A percentile compares a stretch with the other conserved stretches of the same genome.
phyloP scores from a whole-genome alignment of 345 rosid species.

The Eucalyptus erythrocorys region DNA sequence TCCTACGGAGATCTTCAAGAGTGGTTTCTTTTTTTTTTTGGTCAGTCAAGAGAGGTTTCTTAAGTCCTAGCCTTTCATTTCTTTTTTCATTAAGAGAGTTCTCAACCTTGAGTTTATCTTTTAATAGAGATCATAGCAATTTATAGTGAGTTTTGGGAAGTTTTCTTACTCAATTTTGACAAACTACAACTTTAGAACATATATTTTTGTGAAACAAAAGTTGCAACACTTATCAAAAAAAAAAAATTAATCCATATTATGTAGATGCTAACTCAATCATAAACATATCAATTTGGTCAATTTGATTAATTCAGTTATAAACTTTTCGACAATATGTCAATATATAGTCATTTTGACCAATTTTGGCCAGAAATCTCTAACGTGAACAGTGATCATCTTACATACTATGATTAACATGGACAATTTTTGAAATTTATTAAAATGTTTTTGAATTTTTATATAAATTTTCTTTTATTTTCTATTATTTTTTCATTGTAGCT shows the following conservation, averaged over 20 bases:
- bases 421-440: neutral
- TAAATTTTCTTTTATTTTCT: neutral
- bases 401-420: neutral
- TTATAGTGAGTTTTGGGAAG: neutral
- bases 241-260: neutral
- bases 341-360: neutral
- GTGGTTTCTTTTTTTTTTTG: neutral
- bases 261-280: neutral
- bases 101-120: neutral
- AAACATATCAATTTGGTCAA: neutral
- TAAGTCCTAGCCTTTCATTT: neutral
- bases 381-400: rapidly evolving
- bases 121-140: neutral
- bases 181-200: neutral
- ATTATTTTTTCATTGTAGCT: neutral
- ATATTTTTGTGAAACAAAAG: neutral
- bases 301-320: neutral
- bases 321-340: rapidly evolving
- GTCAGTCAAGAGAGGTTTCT: neutral
- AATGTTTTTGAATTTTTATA: neutral
- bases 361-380: rapidly evolving
- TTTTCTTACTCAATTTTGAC: neutral
- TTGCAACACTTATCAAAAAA: neutral
- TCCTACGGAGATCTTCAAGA: neutral
- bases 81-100: neutral